Evolutionary conservation across 2,329 filamentous ascomycete species (phyloP).

Genomic region (Dryadomyces quercivorus): DNA sequence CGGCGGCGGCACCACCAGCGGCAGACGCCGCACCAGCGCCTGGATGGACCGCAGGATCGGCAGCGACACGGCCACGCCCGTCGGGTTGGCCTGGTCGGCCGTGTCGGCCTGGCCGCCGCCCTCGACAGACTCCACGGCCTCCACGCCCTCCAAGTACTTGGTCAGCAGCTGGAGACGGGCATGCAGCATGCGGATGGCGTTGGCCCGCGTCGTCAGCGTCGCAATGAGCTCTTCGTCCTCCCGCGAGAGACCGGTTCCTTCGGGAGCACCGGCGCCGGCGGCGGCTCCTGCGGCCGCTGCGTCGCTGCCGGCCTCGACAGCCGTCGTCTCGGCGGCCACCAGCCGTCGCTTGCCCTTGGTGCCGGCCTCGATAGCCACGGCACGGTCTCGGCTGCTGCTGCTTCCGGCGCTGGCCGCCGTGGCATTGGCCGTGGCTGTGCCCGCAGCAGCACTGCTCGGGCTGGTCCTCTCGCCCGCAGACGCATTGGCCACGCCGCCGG

Average conservation of each 20-base stretch:
- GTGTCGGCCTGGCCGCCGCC: too few species aligned
- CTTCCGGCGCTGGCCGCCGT: constrained; percentile 22
- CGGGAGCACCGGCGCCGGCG: constrained; percentile 11
- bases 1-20: constrained; percentile 65
- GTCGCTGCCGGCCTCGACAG: constrained; percentile 8
- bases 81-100: constrained; percentile 12
- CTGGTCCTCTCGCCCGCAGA: constrained; percentile 34
- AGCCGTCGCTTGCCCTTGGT: constrained; percentile 29
- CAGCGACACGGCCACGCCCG: constrained; percentile 37
- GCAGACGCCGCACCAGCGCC: constrained; percentile 70
- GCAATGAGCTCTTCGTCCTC: constrained; percentile 52
- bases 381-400: constrained; percentile 10
- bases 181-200: constrained; percentile 88
- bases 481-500: constrained; percentile 71
- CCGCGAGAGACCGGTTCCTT: constrained; percentile 35
- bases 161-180: constrained; percentile 60
- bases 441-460: constrained; percentile 15
- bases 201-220: constrained; percentile 71
- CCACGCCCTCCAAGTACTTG: constrained; percentile 60
- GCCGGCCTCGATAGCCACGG: constrained; percentile 10
- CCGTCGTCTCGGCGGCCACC: constrained; percentile 10
- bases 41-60: constrained; percentile 79
- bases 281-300: background rate
- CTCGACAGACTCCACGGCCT: constrained; percentile 22
- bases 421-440: constrained; percentile 1